These are phyloP conservation scores for Phalaenopsis aphrodite DNA, from an alignment of 106 monocot species.

Conservation along the genomic window DNA sequence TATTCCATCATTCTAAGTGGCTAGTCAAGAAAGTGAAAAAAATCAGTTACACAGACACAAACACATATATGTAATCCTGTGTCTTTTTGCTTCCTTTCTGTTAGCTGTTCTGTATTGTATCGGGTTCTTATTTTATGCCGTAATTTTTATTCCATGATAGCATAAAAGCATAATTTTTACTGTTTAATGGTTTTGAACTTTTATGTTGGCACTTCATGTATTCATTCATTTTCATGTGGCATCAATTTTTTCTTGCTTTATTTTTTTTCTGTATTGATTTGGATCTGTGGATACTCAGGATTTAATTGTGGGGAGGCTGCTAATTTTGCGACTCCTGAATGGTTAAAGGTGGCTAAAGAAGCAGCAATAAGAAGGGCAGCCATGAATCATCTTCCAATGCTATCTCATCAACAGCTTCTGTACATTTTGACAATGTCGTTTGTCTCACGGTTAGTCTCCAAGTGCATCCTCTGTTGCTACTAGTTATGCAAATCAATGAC, in stretches of 20 bases:
- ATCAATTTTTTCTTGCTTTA: neutral
- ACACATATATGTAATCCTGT: too few relatives aligned
- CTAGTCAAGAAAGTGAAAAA: neutral
- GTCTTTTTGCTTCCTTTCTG: neutral
- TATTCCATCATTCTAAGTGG: neutral
- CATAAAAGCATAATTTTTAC: neutral
- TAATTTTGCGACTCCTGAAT: conserved; percentile 96
- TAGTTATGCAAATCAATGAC: neutral
- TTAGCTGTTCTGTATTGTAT: neutral
- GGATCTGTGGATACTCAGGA: conserved; percentile 32
- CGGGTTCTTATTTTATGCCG: neutral
- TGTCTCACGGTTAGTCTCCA: conserved; percentile 59
- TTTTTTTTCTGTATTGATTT: neutral
- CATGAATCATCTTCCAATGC: conserved; percentile 99
- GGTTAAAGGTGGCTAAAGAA: conserved; percentile 93
- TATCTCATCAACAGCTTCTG: conserved; percentile 96
- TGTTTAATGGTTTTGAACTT: neutral
- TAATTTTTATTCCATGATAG: neutral
- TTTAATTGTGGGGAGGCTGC: conserved; percentile 99
- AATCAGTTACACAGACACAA: too few relatives aligned
- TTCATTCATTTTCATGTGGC: neutral
- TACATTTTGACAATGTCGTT: conserved; percentile 93
- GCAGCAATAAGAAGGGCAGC: conserved; percentile 97
- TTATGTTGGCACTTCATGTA: neutral
- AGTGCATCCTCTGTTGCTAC: neutral